Evolutionary conservation across 176 grass and related monocot species (phyloP).

Genomic region (Musa acuminata): DNA sequence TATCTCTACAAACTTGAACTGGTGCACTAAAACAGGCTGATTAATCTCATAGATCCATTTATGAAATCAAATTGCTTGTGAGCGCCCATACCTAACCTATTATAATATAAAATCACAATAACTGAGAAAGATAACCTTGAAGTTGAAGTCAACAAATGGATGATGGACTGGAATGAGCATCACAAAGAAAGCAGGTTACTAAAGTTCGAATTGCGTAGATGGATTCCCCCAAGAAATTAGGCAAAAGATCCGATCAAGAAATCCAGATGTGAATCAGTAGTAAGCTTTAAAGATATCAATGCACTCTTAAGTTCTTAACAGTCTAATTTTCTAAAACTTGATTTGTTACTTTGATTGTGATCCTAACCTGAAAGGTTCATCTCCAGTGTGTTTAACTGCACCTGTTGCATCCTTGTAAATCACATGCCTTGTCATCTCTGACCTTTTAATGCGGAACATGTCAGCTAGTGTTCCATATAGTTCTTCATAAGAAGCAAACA

Average conservation of each 20-base stretch:
- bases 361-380: constrained; percentile 89
- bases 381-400: constrained; percentile 67
- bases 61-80: too few species aligned
- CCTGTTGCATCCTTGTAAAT: constrained; percentile 72
- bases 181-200: too few species aligned
- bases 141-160: background rate
- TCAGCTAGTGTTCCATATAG: constrained; percentile 59
- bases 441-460: constrained; percentile 75
- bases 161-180: background rate
- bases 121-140: constrained; percentile 13
- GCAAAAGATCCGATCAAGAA: too few species aligned
- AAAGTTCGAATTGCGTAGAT: too few species aligned
- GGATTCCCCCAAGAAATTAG: too few species aligned
- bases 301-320: background rate
- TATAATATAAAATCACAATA: background rate
- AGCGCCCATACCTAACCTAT: too few species aligned
- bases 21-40: too few species aligned
- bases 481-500: constrained; percentile 75
- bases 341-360: background rate
- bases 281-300: background rate
- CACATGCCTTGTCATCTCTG: constrained; percentile 77
- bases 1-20: too few species aligned
- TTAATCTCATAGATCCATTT: too few species aligned
- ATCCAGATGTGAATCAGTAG: too few species aligned
- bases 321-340: background rate